A percentile compares a stretch with the other conserved stretches of the same genome.
Evolutionary conservation across 2,329 filamentous ascomycete genomes (phyloP).

Genomic region (Pestalotiopsis sp.): DNA sequence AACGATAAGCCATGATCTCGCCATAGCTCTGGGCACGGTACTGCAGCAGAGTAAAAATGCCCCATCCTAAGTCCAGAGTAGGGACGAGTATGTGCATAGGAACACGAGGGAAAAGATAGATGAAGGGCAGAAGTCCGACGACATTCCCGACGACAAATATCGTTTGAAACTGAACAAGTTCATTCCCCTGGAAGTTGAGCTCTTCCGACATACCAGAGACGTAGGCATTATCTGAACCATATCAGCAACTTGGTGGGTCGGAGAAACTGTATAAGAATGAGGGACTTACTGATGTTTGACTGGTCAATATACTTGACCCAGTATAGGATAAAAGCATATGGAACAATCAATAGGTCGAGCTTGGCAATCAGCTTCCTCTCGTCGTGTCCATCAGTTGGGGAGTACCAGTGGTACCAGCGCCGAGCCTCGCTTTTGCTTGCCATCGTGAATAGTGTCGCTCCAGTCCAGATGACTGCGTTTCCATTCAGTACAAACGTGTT

Average conservation of each 20-base stretch:
- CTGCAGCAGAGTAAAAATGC: conserved; percentile 57
- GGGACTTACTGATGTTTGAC: conserved; percentile 18
- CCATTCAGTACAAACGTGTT: neutral
- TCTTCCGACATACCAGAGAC: conserved; percentile 56
- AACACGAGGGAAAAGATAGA: conserved; percentile 9
- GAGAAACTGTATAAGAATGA: too few species aligned
- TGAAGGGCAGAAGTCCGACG: conserved; percentile 26
- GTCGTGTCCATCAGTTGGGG: conserved; percentile 18
- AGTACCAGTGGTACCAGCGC: conserved; percentile 22
- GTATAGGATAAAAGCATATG: conserved; percentile 21
- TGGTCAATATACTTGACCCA: conserved; percentile 25
- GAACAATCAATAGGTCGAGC: conserved; percentile 21
- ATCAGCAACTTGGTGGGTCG: neutral
- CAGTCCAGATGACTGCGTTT: neutral
- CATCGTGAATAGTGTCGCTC: neutral
- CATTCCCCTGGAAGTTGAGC: conserved; percentile 50
- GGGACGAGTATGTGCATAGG: conserved; percentile 14
- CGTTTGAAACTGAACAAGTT: conserved; percentile 57
- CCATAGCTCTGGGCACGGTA: conserved; percentile 49
- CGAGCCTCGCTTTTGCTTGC: neutral
- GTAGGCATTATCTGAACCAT: conserved; percentile 51
- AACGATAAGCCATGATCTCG: conserved; percentile 54
- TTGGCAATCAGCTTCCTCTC: conserved; percentile 20
- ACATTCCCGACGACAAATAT: conserved; percentile 45
- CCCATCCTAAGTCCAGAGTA: conserved; percentile 42